Base-by-base conservation (phyloP, 306 rosid species). In the Pterocarpus santalinus region DNA sequence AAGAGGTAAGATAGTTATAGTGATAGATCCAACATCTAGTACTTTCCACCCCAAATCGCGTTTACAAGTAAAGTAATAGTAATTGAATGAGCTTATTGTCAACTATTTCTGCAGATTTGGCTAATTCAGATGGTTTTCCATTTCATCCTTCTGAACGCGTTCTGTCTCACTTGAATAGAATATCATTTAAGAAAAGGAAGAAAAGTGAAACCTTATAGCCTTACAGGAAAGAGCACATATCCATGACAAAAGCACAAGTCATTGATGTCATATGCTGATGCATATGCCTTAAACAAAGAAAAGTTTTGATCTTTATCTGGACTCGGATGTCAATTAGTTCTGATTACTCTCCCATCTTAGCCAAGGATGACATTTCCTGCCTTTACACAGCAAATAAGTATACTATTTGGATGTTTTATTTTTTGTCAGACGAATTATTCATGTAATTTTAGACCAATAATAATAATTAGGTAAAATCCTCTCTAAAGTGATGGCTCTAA, bases 21-120 rank as follows among this genome's bases (percentile, higher is more conserved):
- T 30, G 87, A 77, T 77, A 53, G 90, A 87, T 87, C 87, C 87
- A 83, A 87, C 82, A 82, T 78, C 32, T 78, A 3, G 35, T 73
- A 78, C 80, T 86, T 83, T 77, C 55, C 72, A 80, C 73, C 51
- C 68, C 72, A 60, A 68, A 73, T 76, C 78, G 47, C 74, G 63
- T 73, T 66, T 72, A 43, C 72, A 64, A 51, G 55, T 70, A 41
- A 81, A 73, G 61, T 55, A 55, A 55, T 41, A 62, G 49, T 73
- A 79, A 70, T 55, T 33, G 32, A 57, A 22, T 36, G 32, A 52
- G 15, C 46, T 83, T 51, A 51, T 51, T 65, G 62, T 56, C 77
- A 33, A 49, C 8, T 56, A 33, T 56, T 58, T 65, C 33, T 62
- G 43, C 72, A 28, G 64, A 47, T 63, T 74, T 41, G 69, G 69